phyloP scores from a whole-genome alignment of 2,329 filamentous ascomycete genomes.

The Cladorrhinum sp. region DNA sequence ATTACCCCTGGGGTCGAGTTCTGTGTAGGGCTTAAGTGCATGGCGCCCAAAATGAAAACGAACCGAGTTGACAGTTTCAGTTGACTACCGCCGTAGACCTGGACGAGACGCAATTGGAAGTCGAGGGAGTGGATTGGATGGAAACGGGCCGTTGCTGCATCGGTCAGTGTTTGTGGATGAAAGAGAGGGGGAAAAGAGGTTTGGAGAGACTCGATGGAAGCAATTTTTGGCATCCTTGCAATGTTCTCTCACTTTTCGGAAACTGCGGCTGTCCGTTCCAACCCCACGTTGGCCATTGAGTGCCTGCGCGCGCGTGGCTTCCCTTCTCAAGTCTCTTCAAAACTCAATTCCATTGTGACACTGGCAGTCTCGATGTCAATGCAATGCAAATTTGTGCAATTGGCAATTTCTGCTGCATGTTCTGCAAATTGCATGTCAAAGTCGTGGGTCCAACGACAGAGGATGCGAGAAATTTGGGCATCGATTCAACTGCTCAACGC shows the following conservation, averaged over 20 bases:
- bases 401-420: constrained; percentile 2
- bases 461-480: constrained; percentile 4
- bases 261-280: not conserved
- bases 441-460: not conserved
- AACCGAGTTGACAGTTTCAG: too few species aligned
- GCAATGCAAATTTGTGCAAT: not conserved
- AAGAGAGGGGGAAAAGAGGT: not conserved
- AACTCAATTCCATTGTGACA: not conserved
- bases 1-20: too few species aligned
- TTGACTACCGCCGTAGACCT: too few species aligned
- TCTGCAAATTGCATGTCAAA: not conserved
- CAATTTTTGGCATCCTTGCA: not conserved
- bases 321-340: not conserved
- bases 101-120: too few species aligned
- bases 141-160: constrained; percentile 5
- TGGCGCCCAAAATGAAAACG: too few species aligned
- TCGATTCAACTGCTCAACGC: not conserved
- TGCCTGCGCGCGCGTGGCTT: not conserved
- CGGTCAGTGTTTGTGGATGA: not conserved
- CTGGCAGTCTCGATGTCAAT: not conserved
- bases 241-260: not conserved
- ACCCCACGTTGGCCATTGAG: not conserved
- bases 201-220: not conserved
- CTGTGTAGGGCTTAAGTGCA: too few species aligned
- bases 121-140: not conserved